These are phyloP conservation scores for Forsythia suspensa DNA, from an alignment of 257 asterid species.

Conservation along the genomic window DNA sequence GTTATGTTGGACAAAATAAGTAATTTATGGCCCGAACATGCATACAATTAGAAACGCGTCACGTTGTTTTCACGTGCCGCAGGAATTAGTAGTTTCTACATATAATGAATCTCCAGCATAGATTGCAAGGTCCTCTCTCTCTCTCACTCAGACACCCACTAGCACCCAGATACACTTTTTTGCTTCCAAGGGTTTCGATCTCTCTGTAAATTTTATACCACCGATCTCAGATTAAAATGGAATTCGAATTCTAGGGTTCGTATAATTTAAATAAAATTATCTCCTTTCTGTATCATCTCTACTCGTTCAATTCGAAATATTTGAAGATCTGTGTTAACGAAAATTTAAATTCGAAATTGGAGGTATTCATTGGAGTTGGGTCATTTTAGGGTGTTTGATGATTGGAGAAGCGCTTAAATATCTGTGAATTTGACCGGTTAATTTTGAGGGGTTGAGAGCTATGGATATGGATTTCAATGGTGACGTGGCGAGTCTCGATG, in stretches of 20 bases:
- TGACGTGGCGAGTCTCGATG: conserved; percentile 82
- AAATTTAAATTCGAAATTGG: conserved; percentile 7
- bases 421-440: conserved; percentile 27
- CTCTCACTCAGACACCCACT: background rate
- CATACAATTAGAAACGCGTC: background rate
- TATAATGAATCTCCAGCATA: background rate
- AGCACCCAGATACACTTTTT: conserved; percentile 22
- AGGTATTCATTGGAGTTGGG: conserved; percentile 8
- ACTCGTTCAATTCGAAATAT: conserved; percentile 29
- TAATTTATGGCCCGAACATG: background rate
- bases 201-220: conserved; percentile 26
- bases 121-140: background rate
- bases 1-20: background rate
- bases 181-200: conserved; percentile 43
- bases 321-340: conserved; percentile 25
- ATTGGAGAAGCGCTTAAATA: conserved; percentile 32
- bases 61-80: background rate
- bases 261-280: background rate
- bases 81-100: background rate
- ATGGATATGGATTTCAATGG: conserved; percentile 94
- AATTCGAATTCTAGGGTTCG: conserved; percentile 18
- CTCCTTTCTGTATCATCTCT: conserved; percentile 19
- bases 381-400: conserved; percentile 28
- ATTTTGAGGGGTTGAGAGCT: conserved; percentile 18
- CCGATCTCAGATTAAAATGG: conserved; percentile 25